A percentile compares a stretch with the other conserved stretches of the same genome.
phyloP scores from a whole-genome alignment of 2,329 filamentous ascomycete species.

The Aschersonia sp. region DNA sequence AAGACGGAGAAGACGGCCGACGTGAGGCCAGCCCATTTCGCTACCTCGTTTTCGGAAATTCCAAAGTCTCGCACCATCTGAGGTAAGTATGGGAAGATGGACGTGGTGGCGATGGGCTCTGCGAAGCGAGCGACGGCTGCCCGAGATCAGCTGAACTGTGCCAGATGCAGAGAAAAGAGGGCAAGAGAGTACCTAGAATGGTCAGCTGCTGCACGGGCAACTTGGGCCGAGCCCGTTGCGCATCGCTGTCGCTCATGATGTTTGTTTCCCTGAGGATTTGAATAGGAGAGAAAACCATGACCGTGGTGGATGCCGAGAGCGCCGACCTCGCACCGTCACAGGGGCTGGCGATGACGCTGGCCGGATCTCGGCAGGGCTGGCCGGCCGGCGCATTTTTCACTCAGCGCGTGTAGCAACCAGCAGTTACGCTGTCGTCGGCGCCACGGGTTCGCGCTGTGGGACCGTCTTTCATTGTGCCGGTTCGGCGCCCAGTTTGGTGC shows the following conservation, averaged over 20 bases:
- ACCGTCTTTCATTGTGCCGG: neutral
- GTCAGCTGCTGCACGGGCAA: slow-evolving; percentile 64
- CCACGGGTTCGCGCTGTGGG: neutral
- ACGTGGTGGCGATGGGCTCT: slow-evolving; percentile 60
- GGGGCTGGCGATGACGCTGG: too few relatives aligned
- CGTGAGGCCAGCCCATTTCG: slow-evolving; percentile 67
- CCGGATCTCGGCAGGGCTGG: too few relatives aligned
- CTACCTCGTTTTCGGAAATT: slow-evolving; percentile 55
- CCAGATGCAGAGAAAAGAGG: neutral
- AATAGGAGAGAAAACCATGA: too few relatives aligned
- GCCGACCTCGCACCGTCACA: too few relatives aligned
- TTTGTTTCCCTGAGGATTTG: neutral
- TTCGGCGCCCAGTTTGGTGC: neutral
- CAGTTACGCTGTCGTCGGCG: too few relatives aligned
- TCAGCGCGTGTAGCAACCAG: too few relatives aligned
- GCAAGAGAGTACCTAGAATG: slow-evolving; percentile 47
- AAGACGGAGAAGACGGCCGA: slow-evolving; percentile 58
- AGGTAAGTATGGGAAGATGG: slow-evolving; percentile 55
- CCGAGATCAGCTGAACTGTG: neutral
- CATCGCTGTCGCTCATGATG: slow-evolving; percentile 3
- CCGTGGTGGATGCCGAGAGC: too few relatives aligned
- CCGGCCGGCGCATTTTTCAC: too few relatives aligned
- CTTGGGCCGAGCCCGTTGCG: slow-evolving; percentile 29
- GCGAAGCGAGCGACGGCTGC: slow-evolving; percentile 65
- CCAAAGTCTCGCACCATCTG: slow-evolving; percentile 78